Percentiles rank a stretch among this genome's conserved stretches.
Evolutionary conservation across 148 eudicot species (phyloP).

Genomic region (Fallopia convolvulus): DNA sequence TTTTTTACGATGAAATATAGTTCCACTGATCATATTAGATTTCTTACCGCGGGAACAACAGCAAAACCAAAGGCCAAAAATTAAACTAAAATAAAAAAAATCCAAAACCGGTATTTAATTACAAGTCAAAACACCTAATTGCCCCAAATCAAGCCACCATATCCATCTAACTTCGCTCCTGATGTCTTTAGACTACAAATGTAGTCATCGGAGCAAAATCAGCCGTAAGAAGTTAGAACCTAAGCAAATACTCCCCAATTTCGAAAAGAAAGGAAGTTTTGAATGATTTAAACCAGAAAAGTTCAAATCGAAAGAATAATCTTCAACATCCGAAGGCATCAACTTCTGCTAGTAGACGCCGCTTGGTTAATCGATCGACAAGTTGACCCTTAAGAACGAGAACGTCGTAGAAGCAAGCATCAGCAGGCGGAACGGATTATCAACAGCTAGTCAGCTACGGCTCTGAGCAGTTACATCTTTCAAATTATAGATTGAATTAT

Average conservation of each 20-base stretch:
- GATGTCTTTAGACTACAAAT: neutral
- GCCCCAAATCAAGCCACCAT: neutral
- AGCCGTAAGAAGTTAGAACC: neutral
- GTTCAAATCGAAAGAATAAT: neutral
- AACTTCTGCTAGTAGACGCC: constrained; percentile 2
- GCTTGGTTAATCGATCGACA: neutral
- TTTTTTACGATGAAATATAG: constrained; percentile 65
- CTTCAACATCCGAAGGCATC: neutral
- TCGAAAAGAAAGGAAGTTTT: neutral
- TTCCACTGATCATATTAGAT: constrained; percentile 57
- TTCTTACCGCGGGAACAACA: neutral
- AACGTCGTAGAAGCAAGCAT: neutral
- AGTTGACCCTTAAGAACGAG: neutral
- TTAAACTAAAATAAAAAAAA: neutral
- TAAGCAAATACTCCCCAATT: neutral
- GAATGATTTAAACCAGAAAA: neutral
- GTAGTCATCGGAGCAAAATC: neutral
- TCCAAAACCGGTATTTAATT: neutral
- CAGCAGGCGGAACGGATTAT: neutral
- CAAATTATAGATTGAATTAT: neutral
- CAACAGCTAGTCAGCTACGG: neutral
- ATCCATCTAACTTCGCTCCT: neutral
- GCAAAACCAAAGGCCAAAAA: neutral
- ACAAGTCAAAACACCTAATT: neutral
- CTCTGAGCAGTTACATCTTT: neutral